phyloP scores from a whole-genome alignment of 352 stramenopile species.

The Phytophthora citrophthora region DNA sequence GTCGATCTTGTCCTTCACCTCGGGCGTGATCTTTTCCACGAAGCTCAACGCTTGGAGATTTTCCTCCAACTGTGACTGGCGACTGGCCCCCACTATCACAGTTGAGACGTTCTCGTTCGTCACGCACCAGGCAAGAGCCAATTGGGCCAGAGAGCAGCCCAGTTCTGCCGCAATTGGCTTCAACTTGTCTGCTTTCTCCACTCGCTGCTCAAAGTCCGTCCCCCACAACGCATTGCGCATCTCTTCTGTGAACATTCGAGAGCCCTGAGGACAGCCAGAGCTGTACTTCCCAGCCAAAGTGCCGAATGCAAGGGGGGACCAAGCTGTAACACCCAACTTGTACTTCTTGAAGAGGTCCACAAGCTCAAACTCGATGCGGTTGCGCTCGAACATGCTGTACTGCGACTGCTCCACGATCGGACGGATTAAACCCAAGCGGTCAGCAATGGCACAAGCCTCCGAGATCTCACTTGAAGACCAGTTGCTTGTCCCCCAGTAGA shows the following conservation, averaged over 20 bases:
- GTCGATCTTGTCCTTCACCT: slow-evolving; percentile 14
- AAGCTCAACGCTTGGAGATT: slow-evolving; percentile 12
- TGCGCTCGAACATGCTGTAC: slow-evolving; percentile 63
- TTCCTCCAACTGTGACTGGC: slow-evolving; percentile 7
- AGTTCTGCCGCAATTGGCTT: background rate
- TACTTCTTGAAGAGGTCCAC: background rate
- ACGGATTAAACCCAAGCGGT: slow-evolving; percentile 37
- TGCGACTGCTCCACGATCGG: slow-evolving; percentile 58
- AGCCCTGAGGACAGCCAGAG: background rate
- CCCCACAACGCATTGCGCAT: background rate
- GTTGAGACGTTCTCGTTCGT: background rate
- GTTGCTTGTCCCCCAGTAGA: slow-evolving; percentile 60
- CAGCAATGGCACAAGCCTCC: slow-evolving; percentile 51
- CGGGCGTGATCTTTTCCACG: slow-evolving; percentile 13
- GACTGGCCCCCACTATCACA: background rate
- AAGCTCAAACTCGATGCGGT: slow-evolving; percentile 57
- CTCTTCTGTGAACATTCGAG: background rate
- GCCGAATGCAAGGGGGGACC: slow-evolving; percentile 51
- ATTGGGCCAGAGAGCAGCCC: background rate
- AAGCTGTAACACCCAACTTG: slow-evolving; percentile 34
- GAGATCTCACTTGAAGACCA: slow-evolving; percentile 42
- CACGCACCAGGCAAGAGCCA: background rate
- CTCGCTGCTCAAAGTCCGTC: background rate
- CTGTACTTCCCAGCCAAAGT: slow-evolving; percentile 72
- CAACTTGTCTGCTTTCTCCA: background rate